Conservation (phyloP, 345 rosid genomes). For the Stellera chamaejasme region DNA sequence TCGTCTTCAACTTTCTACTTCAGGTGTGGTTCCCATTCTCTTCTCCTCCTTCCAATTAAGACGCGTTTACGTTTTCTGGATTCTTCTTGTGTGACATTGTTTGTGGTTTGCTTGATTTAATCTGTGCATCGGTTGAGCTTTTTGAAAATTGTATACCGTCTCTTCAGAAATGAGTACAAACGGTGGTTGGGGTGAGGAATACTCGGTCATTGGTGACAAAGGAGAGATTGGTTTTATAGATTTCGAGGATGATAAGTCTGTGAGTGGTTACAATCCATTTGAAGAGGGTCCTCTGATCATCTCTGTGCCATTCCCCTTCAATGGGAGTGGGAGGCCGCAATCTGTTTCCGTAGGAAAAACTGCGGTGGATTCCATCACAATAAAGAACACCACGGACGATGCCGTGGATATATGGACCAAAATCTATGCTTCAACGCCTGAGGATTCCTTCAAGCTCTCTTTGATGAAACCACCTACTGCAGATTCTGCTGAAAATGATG, state of each 20-base stretch:
- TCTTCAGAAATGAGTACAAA: constrained; percentile 33
- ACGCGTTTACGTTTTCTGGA: too few relatives aligned
- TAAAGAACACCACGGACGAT: constrained; percentile 46
- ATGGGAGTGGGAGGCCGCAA: constrained; percentile 45
- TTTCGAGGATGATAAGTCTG: constrained; percentile 47
- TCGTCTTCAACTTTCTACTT: too few relatives aligned
- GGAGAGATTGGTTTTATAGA: constrained; percentile 73
- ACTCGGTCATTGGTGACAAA: constrained; percentile 61
- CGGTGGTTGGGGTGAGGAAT: constrained; percentile 55
- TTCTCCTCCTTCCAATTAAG: too few relatives aligned
- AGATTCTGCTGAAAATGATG: constrained; percentile 13
- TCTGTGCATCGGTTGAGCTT: too few relatives aligned
- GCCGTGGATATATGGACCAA: constrained; percentile 58
- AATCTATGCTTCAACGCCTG: constrained; percentile 58
- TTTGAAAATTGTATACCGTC: background rate
- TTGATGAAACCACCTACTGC: constrained; percentile 51
- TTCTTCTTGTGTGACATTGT: too few relatives aligned
- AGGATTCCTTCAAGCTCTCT: constrained; percentile 53
- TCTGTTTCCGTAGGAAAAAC: constrained; percentile 50
- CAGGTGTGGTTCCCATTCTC: too few relatives aligned
- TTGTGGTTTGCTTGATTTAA: too few relatives aligned
- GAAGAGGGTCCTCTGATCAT: constrained; percentile 54
- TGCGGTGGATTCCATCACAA: constrained; percentile 37
- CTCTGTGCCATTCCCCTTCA: constrained; percentile 65
- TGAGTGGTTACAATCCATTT: constrained; percentile 31